phyloP scores from a whole-genome alignment of 106 monocot species.

The Amphibolis antarctica region DNA sequence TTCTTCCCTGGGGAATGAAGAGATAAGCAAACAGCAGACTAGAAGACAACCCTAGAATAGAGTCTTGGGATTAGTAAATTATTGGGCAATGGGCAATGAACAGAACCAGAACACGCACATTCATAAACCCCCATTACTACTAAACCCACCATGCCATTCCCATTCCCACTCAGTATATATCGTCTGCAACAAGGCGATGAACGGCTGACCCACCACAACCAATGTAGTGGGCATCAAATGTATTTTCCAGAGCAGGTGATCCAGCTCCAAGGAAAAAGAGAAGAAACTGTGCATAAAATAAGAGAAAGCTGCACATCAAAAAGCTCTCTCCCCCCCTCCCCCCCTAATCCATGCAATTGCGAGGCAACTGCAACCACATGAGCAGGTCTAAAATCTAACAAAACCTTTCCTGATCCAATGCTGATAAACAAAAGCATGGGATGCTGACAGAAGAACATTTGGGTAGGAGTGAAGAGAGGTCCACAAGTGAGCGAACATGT shows the following conservation, averaged over 20 bases:
- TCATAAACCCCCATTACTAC: background rate
- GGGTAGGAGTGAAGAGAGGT: slow-evolving; percentile 9
- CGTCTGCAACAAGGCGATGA: no score
- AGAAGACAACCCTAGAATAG: background rate
- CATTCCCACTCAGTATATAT: background rate
- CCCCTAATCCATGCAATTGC: background rate
- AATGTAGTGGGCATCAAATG: slow-evolving; percentile 6
- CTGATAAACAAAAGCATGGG: background rate
- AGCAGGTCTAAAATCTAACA: slow-evolving; percentile 3
- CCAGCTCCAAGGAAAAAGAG: background rate
- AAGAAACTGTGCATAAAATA: background rate
- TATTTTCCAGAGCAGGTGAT: background rate
- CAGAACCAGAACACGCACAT: background rate
- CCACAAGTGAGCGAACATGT: no score
- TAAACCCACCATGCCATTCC: background rate
- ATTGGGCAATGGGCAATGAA: background rate
- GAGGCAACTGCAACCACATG: background rate
- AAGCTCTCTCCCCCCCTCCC: background rate
- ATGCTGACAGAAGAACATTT: slow-evolving; percentile 4
- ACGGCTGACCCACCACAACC: slow-evolving; percentile 7
- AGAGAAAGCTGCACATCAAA: no score
- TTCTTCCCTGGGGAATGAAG: slow-evolving; percentile 1
- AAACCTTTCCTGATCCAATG: background rate
- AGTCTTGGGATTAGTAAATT: background rate
- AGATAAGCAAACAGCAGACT: background rate